phyloP scores from a whole-genome alignment of 164 flowering plant genomes.

The Chimonanthus praecox region DNA sequence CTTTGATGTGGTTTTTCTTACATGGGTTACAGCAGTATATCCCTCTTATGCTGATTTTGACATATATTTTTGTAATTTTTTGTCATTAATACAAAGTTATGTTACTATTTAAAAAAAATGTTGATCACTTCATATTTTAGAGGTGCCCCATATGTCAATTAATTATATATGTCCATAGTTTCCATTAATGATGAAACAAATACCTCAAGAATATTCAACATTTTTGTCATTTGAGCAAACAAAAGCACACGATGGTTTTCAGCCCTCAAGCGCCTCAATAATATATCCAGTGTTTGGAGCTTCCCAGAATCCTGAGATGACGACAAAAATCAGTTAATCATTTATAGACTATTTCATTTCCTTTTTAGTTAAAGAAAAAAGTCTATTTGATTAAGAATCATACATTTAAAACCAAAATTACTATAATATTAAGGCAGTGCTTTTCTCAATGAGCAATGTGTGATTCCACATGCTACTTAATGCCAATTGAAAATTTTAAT shows the following conservation, averaged over 20 bases:
- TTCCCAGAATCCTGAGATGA: slow-evolving; percentile 86
- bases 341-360: neutral
- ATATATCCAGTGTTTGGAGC: slow-evolving; percentile 92
- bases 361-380: no score
- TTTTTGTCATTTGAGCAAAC: slow-evolving; percentile 99
- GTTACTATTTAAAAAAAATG: no score
- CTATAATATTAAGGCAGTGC: no score
- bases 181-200: slow-evolving; percentile 3
- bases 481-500: no score
- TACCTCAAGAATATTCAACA: slow-evolving; percentile 99
- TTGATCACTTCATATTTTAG: no score
- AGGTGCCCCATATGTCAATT: neutral
- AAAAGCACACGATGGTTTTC: slow-evolving; percentile 92
- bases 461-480: no score
- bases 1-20: no score
- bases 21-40: no score
- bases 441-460: no score
- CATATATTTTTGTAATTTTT: no score
- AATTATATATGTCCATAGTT: neutral
- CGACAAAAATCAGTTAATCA: neutral
- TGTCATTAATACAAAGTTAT: no score
- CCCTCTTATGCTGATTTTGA: no score
- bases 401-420: neutral
- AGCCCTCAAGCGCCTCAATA: slow-evolving; percentile 85
- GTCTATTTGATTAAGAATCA: neutral